Conservation (phyloP, 2,329 filamentous ascomycete species). For the Dactylella cylindrospora region DNA sequence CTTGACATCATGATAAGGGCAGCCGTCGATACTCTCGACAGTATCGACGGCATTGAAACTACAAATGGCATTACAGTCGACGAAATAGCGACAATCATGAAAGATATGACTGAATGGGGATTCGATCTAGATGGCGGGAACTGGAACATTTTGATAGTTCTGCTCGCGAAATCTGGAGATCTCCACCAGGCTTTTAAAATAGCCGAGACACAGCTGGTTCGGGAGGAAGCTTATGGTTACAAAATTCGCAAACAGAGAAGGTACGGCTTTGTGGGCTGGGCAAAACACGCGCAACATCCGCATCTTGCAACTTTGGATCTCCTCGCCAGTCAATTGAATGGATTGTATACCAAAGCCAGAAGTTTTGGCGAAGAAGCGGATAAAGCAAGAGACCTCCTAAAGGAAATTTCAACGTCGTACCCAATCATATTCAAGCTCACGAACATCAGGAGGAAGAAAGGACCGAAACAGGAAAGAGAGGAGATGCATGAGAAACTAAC, state of each 20-base stretch:
- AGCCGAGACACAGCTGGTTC: slow-evolving; percentile 20
- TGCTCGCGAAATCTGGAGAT: slow-evolving; percentile 20
- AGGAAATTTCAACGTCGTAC: background rate
- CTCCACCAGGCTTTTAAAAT: slow-evolving; percentile 24
- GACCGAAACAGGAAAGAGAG: background rate
- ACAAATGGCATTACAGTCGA: slow-evolving; percentile 13
- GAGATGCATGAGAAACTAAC: background rate
- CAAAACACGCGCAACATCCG: slow-evolving; percentile 29
- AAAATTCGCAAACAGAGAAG: slow-evolving; percentile 11
- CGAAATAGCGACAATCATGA: slow-evolving; percentile 23
- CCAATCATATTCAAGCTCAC: slow-evolving; percentile 18
- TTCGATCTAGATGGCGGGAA: slow-evolving; percentile 39
- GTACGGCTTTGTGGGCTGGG: slow-evolving; percentile 29
- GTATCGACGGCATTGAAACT: background rate
- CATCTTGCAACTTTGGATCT: slow-evolving; percentile 19
- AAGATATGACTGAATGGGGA: slow-evolving; percentile 20
- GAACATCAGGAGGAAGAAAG: slow-evolving; percentile 1
- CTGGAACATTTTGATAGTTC: slow-evolving; percentile 34
- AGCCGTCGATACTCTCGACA: slow-evolving; percentile 19
- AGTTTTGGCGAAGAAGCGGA: slow-evolving; percentile 1
- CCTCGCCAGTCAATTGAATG: slow-evolving; percentile 19
- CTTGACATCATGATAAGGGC: slow-evolving; percentile 36
- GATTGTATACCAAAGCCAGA: slow-evolving; percentile 1
- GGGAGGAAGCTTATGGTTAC: slow-evolving; percentile 9
- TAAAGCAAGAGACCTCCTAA: slow-evolving; percentile 9